Percentiles rank a stretch among this genome's conserved stretches.
Conservation (phyloP, 164 flowering plant species). For the Pachysandra terminalis region DNA sequence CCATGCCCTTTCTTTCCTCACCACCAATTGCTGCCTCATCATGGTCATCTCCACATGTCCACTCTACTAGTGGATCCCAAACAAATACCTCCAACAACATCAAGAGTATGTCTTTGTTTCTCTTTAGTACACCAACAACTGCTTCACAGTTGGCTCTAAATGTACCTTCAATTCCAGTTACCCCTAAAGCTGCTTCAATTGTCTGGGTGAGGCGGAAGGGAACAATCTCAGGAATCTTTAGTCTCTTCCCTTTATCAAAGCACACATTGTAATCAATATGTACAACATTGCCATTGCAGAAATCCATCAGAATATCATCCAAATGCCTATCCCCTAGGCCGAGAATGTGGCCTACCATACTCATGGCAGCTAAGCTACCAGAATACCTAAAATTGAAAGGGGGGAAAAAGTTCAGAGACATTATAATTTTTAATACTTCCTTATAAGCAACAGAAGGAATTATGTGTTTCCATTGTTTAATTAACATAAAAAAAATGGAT, state of each 20-base stretch:
- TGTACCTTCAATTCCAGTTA: conserved; percentile 88
- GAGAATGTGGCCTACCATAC: conserved; percentile 91
- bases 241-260: conserved; percentile 90
- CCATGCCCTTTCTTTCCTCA: conserved; percentile 99
- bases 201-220: conserved; percentile 97
- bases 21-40: conserved; percentile 98
- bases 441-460: background rate
- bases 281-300: conserved; percentile 79
- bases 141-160: conserved; percentile 95
- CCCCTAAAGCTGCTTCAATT: conserved; percentile 89
- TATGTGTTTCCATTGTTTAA: background rate
- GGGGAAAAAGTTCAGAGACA: background rate
- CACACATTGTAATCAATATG: conserved; percentile 98
- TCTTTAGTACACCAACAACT: conserved; percentile 70
- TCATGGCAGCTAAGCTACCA: conserved; percentile 94
- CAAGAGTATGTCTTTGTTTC: conserved; percentile 82
- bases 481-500: background rate
- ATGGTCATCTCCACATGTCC: conserved; percentile 96
- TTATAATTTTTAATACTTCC: background rate
- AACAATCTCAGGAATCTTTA: conserved; percentile 95
- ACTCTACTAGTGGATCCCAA: conserved; percentile 98
- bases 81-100: conserved; percentile 93
- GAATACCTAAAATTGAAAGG: conserved; percentile 61
- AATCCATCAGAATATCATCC: conserved; percentile 93
- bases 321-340: conserved; percentile 97